These are phyloP conservation scores for Zasmidium angulare DNA, from an alignment of 2,329 filamentous ascomycete species.

Conservation along the genomic window DNA sequence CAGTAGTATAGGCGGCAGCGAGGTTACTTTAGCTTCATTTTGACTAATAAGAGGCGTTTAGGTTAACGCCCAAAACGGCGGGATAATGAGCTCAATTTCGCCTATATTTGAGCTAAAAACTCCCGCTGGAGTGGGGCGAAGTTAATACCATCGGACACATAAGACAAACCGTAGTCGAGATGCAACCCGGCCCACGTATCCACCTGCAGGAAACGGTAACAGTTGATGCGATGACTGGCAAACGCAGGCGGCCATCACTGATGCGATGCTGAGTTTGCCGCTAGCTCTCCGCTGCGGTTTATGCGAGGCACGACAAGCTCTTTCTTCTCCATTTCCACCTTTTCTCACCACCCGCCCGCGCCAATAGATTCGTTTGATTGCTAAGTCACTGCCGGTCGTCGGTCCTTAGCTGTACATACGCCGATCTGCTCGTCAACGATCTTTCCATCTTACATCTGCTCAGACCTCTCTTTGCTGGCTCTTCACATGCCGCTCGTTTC, in stretches of 20 bases:
- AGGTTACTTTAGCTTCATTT: too few relatives aligned
- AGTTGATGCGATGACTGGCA: not conserved
- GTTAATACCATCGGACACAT: too few relatives aligned
- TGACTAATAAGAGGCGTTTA: too few relatives aligned
- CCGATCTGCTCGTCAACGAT: not conserved
- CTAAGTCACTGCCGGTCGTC: slow-evolving; percentile 1
- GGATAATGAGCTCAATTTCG: too few relatives aligned
- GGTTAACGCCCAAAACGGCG: too few relatives aligned
- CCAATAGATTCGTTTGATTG: slow-evolving; percentile 4
- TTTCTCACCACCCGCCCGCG: not conserved
- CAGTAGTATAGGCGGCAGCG: too few relatives aligned
- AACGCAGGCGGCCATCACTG: not conserved
- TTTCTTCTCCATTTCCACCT: slow-evolving; percentile 2
- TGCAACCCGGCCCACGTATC: not conserved
- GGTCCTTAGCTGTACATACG: slow-evolving; percentile 8
- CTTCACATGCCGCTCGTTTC: slow-evolving; percentile 1
- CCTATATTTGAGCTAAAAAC: too few relatives aligned
- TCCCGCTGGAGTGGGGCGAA: too few relatives aligned
- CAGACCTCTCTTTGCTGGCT: not conserved
- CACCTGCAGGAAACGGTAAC: not conserved
- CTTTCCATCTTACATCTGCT: not conserved
- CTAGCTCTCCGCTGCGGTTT: not conserved
- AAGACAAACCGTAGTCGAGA: too few relatives aligned
- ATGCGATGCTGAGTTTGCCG: slow-evolving; percentile 2
- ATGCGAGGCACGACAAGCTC: slow-evolving; percentile 5